phyloP scores from a whole-genome alignment of 805 yeast genomes.

The Metschnikowia corniflorae region DNA sequence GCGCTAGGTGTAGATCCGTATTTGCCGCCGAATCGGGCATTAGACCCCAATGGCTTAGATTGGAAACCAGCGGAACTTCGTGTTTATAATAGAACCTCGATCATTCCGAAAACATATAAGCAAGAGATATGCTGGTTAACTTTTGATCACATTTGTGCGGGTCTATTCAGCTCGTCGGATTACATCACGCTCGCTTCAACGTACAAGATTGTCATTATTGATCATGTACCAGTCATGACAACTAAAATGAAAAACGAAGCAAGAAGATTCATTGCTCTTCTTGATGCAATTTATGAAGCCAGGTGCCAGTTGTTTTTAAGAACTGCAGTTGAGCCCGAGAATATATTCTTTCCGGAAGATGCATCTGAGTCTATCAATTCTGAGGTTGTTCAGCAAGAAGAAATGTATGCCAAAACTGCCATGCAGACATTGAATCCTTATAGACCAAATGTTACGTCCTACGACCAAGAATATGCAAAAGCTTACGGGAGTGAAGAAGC shows the following conservation, averaged over 20 bases:
- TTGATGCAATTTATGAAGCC: constrained; percentile 69
- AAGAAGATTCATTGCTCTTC: constrained; percentile 57
- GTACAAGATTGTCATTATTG: constrained; percentile 54
- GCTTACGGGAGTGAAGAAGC: constrained; percentile 11
- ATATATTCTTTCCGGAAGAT: constrained; percentile 58
- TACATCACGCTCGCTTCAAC: constrained; percentile 63
- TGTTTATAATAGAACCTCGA: constrained; percentile 55
- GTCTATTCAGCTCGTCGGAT: constrained; percentile 61
- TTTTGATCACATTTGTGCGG: constrained; percentile 53
- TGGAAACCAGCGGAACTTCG: constrained; percentile 29
- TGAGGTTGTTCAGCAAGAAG: constrained; percentile 56
- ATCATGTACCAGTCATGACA: constrained; percentile 58
- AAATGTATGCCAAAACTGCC: constrained; percentile 63
- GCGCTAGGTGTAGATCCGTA: constrained; percentile 16
- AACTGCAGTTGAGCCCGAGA: constrained; percentile 46
- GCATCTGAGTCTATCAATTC: constrained; percentile 29
- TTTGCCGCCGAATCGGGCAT: background rate
- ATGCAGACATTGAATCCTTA: constrained; percentile 61
- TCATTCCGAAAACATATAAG: constrained; percentile 39
- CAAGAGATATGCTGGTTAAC: constrained; percentile 46
- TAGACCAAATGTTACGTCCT: constrained; percentile 64
- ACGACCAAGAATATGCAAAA: constrained; percentile 45
- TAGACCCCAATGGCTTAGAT: constrained; percentile 8
- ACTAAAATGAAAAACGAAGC: constrained; percentile 63
- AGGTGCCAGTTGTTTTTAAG: constrained; percentile 57